Base-by-base conservation (phyloP, 345 rosid genomes). In the Microcos paniculata region DNA sequence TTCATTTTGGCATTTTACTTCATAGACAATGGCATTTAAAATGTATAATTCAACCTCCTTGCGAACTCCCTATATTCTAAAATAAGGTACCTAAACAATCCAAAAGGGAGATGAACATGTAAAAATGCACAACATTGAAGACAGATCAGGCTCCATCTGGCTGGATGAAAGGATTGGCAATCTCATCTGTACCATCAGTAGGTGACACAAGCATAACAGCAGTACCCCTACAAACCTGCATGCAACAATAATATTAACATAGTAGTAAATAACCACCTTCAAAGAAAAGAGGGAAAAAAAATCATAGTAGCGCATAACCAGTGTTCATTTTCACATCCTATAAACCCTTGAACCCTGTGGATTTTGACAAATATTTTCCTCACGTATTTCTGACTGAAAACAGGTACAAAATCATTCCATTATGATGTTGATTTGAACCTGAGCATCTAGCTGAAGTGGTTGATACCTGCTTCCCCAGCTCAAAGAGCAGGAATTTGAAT, bases 131-230 rank as follows among this genome's bases (percentile, higher is more conserved):
- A 53, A 63, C 11, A 15, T 23, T 23, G 15, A 73, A 74, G 79
- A 55, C 12, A 64, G 0, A 78, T 73, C 81, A 96, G 78, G 96
- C 88, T 28, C 98, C 98, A 70, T 95, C 99, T 16, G 94, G 89
- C 76, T 91, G 97, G 78, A 86, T 48, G 11, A 96, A 96, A 31
- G 99, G 99, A 83, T 96, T 96, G 69, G 99, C 96, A 23, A 96
- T 96, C 84, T 96, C 99, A 55, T 96, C 99, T 2, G 98, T 96
- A 28, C 98, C 99, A 80, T 96, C 99, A 0, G 97, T 93, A 42
- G 99, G 98, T 19, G 98, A 96, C 42, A 96, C 99, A 12, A 96
- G 93, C 99, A 96, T 96, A 62, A 96, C 99, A 0, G 99, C 98
- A 40, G 99, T 94, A 81, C 98, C 99, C 74, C 99, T 86, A 78